A percentile compares a stretch with the other conserved stretches of the same genome.
Evolutionary conservation across 202 grass and related monocot species (phyloP).

Genomic region (Musa balbisiana): DNA sequence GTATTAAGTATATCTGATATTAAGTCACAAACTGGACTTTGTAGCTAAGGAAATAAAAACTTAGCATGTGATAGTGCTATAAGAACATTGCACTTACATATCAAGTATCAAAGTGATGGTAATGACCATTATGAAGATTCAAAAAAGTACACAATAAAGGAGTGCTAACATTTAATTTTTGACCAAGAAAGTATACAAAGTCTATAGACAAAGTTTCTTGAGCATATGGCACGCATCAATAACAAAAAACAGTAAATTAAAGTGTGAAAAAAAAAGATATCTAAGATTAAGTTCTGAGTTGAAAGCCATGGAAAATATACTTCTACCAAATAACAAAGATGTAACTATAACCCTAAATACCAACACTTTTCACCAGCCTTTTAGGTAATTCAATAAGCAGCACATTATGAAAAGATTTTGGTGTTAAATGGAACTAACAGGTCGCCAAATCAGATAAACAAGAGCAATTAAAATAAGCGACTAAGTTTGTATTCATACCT

Average conservation of each 20-base stretch:
- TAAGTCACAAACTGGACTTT: too few species aligned
- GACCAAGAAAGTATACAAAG: background rate
- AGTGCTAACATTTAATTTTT: background rate
- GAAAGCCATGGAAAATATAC: background rate
- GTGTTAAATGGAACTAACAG: background rate
- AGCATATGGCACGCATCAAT: background rate
- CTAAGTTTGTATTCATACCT: conserved; percentile 35
- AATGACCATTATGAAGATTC: background rate
- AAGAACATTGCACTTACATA: too few species aligned
- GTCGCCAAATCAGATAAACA: background rate
- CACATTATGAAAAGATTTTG: background rate
- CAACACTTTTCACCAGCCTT: background rate
- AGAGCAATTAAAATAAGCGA: background rate
- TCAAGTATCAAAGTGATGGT: too few species aligned
- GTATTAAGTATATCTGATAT: too few species aligned
- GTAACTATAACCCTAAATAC: background rate
- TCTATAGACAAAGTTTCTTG: background rate
- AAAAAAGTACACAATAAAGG: background rate
- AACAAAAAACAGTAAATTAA: too few species aligned
- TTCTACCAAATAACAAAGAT: background rate
- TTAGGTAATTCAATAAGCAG: background rate
- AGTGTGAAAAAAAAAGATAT: too few species aligned
- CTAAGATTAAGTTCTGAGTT: too few species aligned
- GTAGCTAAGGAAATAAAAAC: too few species aligned
- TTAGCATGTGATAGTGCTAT: too few species aligned